Evolutionary conservation across 345 rosid genomes (phyloP), one percentile per base, ranked within the genome.

Genomic region (Laguncularia racemosa): DNA sequence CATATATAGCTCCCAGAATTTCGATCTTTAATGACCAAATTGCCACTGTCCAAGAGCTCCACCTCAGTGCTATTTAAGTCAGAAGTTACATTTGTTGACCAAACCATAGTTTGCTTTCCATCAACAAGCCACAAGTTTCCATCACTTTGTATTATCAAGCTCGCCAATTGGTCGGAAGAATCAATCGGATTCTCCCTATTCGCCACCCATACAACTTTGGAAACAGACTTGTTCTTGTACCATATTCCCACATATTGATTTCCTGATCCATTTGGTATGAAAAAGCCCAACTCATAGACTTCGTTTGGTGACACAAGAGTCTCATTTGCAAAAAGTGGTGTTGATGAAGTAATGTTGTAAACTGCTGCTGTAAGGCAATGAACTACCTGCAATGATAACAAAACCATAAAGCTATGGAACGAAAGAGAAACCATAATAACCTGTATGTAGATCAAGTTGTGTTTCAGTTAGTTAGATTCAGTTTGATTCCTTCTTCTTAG

Each of bases 151-250:
- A 74, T 65, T 44, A 46, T 60, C 40, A 78, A 49, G 2, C 23
- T 50, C 12, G 65, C 74, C 1, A 74, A 43, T 12, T 18, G 56
- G 44, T 54, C 53, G 3, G 76, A 58, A 18, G 53, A 58, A 40
- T 62, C 16, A 44, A 78, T 61, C 14, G 79, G 77, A 11, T 13
- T 14, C 38, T 74, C 70, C 56, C 77, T 68, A 62, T 78, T 74
- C n/a, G 82, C 82, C 3, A 78, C 76, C 79, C 77, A 78, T 1
- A 78, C 75, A 23, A 67, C 56, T 14, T 56, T 68, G 33, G 52
- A 15, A 14, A 52, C 43, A 0, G 20, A 10, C n/a, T 15, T 13
- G 38, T 46, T 54, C 46, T 62, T 62, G 59, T 20, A 62, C 66
- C 66, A 46, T 18, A 62, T 53, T 17, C 66, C 66, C 15, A 62